Evolutionary conservation across 352 stramenopile species (phyloP), one percentile per base, ranked within the genome.

Genomic region (Phytophthora pseudosyringae): DNA sequence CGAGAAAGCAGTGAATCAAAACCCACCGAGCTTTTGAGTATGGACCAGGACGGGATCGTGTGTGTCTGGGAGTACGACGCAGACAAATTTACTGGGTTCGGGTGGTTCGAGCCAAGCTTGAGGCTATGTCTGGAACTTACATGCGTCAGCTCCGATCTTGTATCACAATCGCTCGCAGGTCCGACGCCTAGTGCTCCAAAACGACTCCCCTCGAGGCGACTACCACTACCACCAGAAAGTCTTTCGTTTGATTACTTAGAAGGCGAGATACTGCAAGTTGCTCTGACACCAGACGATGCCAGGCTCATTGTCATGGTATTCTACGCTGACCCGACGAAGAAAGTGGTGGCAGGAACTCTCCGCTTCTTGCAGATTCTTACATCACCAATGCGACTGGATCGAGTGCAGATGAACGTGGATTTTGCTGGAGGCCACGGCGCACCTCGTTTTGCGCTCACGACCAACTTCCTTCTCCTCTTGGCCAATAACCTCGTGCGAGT

Each of bases 301-400:
- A 66, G 67, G 11, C 54, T 88, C 8, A 73, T 88, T 2, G 55
- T 73, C 26, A 86, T 86, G 80, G 44, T 85, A 1, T 86, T 73
- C 21, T 67, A 59, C 13, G 48, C 63, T 11, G 64, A 66, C 16
- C 39, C 61, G 25, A 51, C 48, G 1, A 73, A 57, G 18, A 75
- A 75, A 25, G 59, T 60, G 44, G 60, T 52, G 4, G 18, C 33
- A 26, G 64, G 68, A 28, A 66, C 45, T 33, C 58, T 84, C 21
- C 59, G 55, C 3, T 81, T 86, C 25, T 29, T 80, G 2, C 75
- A 81, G 45, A n/a, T 86, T 44, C 33, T 69, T 25, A 67, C 64
- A 7, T 60, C 52, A 1, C 52, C 51, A 4, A 64, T 79, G 33
- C 26, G 56, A 1, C 26, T 81, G 25, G 39, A 69, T 12, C 64